Conservation (phyloP, 2,329 filamentous ascomycete genomes). For the Beauveria sp. region DNA sequence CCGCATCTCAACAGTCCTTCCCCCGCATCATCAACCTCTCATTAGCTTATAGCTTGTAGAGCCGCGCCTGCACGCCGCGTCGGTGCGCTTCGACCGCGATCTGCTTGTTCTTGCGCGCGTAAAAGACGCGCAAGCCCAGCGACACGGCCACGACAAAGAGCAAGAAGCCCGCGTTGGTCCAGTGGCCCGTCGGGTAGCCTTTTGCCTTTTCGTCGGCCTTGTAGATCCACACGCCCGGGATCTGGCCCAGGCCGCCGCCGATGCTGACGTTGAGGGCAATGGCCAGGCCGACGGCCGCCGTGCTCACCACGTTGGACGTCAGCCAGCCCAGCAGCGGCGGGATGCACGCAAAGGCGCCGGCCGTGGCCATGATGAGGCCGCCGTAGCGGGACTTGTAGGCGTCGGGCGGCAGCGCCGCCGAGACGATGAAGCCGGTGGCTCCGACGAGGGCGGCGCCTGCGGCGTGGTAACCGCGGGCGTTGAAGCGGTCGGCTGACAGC, state of each 20-base stretch:
- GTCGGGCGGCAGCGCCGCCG: slow-evolving; percentile 53
- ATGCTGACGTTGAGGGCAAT: slow-evolving; percentile 64
- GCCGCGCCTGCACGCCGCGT: slow-evolving; percentile 26
- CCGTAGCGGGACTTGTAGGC: slow-evolving; percentile 57
- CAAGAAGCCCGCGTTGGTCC: slow-evolving; percentile 54
- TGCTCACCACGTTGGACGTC: slow-evolving; percentile 58
- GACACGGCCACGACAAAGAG: slow-evolving; percentile 51
- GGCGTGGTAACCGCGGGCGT: slow-evolving; percentile 41
- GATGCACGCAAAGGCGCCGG: slow-evolving; percentile 61
- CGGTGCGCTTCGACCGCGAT: slow-evolving; percentile 24
- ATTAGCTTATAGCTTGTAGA: slow-evolving; percentile 31
- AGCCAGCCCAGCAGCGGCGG: slow-evolving; percentile 66
- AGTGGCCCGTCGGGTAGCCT: slow-evolving; percentile 63
- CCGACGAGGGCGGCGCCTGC: slow-evolving; percentile 36
- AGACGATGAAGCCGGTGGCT: slow-evolving; percentile 47
- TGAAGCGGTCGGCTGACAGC: slow-evolving; percentile 57
- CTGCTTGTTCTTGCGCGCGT: slow-evolving; percentile 38
- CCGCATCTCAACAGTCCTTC: too few species aligned
- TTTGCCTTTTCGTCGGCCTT: slow-evolving; percentile 48
- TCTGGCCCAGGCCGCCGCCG: slow-evolving; percentile 60
- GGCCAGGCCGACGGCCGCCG: slow-evolving; percentile 57
- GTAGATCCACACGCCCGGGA: slow-evolving; percentile 68
- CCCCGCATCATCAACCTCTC: too few species aligned
- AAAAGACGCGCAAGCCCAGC: slow-evolving; percentile 46
- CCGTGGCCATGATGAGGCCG: slow-evolving; percentile 59